Percentiles rank a stretch among this genome's conserved stretches.
phyloP scores from a whole-genome alignment of 2,329 filamentous ascomycete species.

The Cladosporium sp. region DNA sequence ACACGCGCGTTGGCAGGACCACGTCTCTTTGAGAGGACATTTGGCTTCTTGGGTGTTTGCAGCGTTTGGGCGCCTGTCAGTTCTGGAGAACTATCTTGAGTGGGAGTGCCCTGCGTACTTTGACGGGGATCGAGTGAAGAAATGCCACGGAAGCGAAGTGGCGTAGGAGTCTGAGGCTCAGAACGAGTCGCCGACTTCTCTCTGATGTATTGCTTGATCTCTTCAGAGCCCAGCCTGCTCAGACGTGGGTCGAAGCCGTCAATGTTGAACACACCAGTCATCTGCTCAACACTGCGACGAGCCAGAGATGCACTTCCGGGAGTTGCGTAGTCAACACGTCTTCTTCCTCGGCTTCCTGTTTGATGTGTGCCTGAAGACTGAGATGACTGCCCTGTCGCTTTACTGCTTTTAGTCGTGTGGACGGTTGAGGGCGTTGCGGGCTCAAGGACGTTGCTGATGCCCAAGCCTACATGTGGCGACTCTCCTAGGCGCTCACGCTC shows the following conservation, averaged over 20 bases:
- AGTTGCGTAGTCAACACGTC: not conserved
- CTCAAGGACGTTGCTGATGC: conserved; percentile 4
- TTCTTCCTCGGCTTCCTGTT: not conserved
- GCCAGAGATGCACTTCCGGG: not conserved
- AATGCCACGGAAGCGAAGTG: not conserved
- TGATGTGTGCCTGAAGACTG: not conserved
- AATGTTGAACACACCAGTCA: conserved; percentile 11
- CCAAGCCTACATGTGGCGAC: not conserved
- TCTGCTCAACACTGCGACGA: not conserved
- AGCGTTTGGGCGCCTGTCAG: not conserved
- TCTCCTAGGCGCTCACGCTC: conserved; percentile 11
- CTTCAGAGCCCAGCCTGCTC: conserved; percentile 11
- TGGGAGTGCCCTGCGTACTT: not conserved
- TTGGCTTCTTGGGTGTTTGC: not conserved
- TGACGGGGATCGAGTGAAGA: conserved; percentile 4
- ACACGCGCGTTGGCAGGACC: not conserved
- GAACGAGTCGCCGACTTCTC: not conserved
- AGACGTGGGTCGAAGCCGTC: conserved; percentile 14
- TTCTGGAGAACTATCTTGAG: not conserved
- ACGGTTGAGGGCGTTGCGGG: not conserved
- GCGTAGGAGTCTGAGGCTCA: conserved; percentile 4
- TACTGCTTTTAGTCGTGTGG: not conserved
- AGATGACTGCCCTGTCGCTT: not conserved
- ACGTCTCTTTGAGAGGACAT: not conserved
- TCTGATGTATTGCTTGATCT: conserved; percentile 12